Conservation (phyloP, 768 basidiomycete genomes). For the Lactarius akahatsu region DNA sequence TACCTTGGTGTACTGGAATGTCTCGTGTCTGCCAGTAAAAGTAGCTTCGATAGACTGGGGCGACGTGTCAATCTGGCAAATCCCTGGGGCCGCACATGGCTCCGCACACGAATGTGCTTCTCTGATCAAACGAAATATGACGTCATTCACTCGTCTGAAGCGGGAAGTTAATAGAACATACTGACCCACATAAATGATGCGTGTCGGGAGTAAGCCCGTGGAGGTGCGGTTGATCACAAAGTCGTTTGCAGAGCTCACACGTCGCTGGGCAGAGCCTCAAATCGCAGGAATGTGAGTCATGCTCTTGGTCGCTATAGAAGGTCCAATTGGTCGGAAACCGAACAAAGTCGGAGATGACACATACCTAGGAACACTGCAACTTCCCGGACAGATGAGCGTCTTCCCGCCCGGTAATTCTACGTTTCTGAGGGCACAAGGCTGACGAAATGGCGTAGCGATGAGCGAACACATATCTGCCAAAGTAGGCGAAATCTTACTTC, state of each 20-base stretch:
- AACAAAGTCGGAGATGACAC: neutral
- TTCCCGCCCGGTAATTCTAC: slow-evolving; percentile 11
- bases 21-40: slow-evolving; percentile 57
- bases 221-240: slow-evolving; percentile 51
- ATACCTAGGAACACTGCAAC: slow-evolving; percentile 18
- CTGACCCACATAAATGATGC: slow-evolving; percentile 58
- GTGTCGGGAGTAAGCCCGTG: slow-evolving; percentile 45
- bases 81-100: slow-evolving; percentile 46
- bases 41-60: slow-evolving; percentile 62
- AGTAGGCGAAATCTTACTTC: slow-evolving; percentile 38
- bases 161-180: slow-evolving; percentile 3
- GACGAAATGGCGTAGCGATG: neutral
- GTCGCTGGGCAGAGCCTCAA: slow-evolving; percentile 50
- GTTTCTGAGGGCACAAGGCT: slow-evolving; percentile 24
- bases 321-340: neutral
- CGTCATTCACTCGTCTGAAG: neutral
- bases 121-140: slow-evolving; percentile 33
- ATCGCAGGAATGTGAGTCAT: slow-evolving; percentile 51
- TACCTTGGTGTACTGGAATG: slow-evolving; percentile 65
- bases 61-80: slow-evolving; percentile 56
- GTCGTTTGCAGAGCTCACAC: slow-evolving; percentile 55
- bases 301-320: slow-evolving; percentile 42
- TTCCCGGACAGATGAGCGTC: slow-evolving; percentile 18
- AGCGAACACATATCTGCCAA: neutral
- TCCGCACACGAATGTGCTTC: slow-evolving; percentile 50